phyloP scores from a whole-genome alignment of 805 yeast genomes.

The Myxozyma kluyveri region DNA sequence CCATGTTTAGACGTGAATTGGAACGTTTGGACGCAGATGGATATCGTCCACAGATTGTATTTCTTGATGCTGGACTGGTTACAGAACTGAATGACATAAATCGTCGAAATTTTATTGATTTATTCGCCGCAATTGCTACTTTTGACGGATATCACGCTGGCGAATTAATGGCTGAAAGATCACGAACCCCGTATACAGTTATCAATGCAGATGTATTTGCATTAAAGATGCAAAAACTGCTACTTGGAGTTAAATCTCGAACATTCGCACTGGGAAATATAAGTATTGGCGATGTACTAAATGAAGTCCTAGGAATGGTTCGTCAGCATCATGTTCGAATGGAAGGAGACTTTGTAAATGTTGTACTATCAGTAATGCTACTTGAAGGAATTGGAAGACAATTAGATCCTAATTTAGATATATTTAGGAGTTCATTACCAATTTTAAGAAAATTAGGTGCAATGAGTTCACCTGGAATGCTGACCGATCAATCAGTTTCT shows the following conservation, averaged over 20 bases:
- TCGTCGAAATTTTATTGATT: slow-evolving; percentile 79
- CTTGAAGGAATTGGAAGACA: slow-evolving; percentile 95
- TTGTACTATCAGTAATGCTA: slow-evolving; percentile 85
- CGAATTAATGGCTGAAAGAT: slow-evolving; percentile 89
- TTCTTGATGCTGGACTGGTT: slow-evolving; percentile 89
- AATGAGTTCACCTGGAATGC: slow-evolving; percentile 39
- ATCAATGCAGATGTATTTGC: slow-evolving; percentile 82
- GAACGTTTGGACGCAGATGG: slow-evolving; percentile 51
- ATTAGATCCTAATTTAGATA: slow-evolving; percentile 86
- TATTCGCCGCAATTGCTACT: slow-evolving; percentile 81
- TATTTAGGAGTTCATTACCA: slow-evolving; percentile 89
- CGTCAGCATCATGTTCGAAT: slow-evolving; percentile 90
- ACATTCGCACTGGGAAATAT: slow-evolving; percentile 92
- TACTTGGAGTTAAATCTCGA: slow-evolving; percentile 72
- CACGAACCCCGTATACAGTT: slow-evolving; percentile 91
- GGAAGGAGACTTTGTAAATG: slow-evolving; percentile 96
- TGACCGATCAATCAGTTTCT: slow-evolving; percentile 42
- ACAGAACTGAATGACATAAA: slow-evolving; percentile 80
- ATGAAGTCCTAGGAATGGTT: slow-evolving; percentile 86
- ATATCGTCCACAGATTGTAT: slow-evolving; percentile 81
- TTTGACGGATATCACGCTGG: slow-evolving; percentile 96
- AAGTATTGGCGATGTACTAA: slow-evolving; percentile 85
- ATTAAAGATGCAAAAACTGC: slow-evolving; percentile 77
- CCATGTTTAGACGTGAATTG: slow-evolving; percentile 39
- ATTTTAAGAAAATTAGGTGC: slow-evolving; percentile 78